Evolutionary conservation across 2,329 filamentous ascomycete genomes (phyloP).

Genomic region (Chrysoporthe austroafricana): DNA sequence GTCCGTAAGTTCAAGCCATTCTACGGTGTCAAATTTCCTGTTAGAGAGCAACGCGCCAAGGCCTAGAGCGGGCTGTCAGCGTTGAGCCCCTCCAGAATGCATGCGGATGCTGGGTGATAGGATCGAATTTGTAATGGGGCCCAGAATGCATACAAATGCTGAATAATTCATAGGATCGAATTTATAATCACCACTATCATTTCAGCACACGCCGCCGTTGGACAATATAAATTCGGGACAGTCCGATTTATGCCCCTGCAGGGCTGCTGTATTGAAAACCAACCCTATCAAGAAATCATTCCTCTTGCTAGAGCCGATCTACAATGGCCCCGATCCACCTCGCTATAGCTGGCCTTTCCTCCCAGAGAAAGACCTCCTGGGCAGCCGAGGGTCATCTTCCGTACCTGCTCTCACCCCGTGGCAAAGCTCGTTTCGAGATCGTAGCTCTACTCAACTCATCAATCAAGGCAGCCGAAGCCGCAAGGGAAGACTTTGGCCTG

Average conservation of each 20-base stretch:
- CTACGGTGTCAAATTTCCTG: background rate
- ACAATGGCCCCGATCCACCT: slow-evolving; percentile 36
- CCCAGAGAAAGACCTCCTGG: slow-evolving; percentile 5
- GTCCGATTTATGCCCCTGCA: too few relatives aligned
- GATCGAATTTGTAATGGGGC: background rate
- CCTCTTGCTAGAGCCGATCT: too few relatives aligned
- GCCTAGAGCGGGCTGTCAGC: background rate
- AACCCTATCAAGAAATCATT: too few relatives aligned
- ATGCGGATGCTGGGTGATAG: background rate
- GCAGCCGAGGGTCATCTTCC: slow-evolving; percentile 39
- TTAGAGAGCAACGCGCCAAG: background rate
- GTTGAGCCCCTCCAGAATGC: background rate
- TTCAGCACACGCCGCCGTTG: background rate
- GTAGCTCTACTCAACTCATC: slow-evolving; percentile 55
- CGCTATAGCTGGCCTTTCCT: slow-evolving; percentile 34
- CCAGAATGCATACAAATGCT: background rate
- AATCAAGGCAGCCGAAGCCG: slow-evolving; percentile 44
- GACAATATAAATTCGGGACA: background rate
- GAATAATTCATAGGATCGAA: background rate
- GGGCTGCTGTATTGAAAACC: background rate
- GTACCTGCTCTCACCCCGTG: slow-evolving; percentile 43
- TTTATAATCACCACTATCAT: background rate
- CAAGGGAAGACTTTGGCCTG: slow-evolving; percentile 46
- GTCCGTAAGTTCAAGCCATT: background rate
- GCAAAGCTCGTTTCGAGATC: slow-evolving; percentile 46